Base-by-base conservation (phyloP, 306 rosid genomes). In the Crataegus laevigata region DNA sequence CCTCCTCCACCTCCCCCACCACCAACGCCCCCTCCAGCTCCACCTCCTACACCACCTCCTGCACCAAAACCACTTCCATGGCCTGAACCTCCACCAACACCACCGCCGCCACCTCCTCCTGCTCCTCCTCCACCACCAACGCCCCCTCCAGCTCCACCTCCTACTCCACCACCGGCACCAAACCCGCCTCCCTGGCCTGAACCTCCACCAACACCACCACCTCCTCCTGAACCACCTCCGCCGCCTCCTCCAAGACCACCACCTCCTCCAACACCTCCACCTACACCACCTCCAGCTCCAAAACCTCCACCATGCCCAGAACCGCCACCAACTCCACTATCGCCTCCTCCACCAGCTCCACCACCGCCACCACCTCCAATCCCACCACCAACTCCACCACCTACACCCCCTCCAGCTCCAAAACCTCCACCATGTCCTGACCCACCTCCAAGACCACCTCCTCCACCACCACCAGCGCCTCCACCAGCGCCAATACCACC, bases 61-160 rank as follows among this genome's bases (percentile, higher is more conserved):
- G 79, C 83, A 0, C 87, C 87, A 75, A 60, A 57, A 1, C 90
- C 90, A 21, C 84, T 84, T 8, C 91, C 88, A 6, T 65, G 79
- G 2, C 84, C 75, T 2, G 26, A 52, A 7, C 77, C 69, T 11
- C 71, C 76, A 24, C 81, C 77, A 1, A 32, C 47, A 4, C 82
- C 77, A 2, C 84, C 80, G 5, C 84, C 77, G 1, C 91, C 93
- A 2, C 54, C 73, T 1, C 86, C 42, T 2, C 84, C 84, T 0
- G 65, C 82, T 2, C 76, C 73, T 29, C 67, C 74, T 3, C 84
- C 87, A 3, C 64, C 68, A 0, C 76, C 75, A 8, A 79, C 82
- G 0, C 80, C 80, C 1, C 89, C 88, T 7, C 96, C 85, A 0
- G 65, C 87, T 10, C 92, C 96, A 1, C 87, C 91, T 29, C 96